Base-by-base conservation (phyloP, 352 stramenopile species). In the Pythium phragmiticola region DNA sequence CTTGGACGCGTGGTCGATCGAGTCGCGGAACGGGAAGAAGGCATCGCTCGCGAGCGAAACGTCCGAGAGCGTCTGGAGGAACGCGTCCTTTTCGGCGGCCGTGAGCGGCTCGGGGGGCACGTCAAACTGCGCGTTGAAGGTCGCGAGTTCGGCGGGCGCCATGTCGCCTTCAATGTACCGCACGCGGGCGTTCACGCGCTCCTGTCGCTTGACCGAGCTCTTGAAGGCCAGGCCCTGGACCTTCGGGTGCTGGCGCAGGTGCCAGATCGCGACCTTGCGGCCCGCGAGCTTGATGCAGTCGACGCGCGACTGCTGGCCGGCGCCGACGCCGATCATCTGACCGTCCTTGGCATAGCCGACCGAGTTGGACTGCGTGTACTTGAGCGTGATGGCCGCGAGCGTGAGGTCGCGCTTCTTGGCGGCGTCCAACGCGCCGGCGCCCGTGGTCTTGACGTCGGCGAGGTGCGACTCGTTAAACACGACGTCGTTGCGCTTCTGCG, bases 111-210 rank as follows among this genome's bases (percentile, higher is more conserved):
- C 95, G 7, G 97, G 97, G 42, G 95, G 77, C 23, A 77, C 78
- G 16, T 98, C 91, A 70, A 99, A 99, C 42, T 98, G 83, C 26
- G 82, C 84, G 75, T 99, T 88, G 89, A 98, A 99, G 34, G 90
- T 82, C 48, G 80, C 74, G 19, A 97, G 84, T 82, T 99, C 98
- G 60, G 98, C 95, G 17, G 84, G 82, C 4, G 86, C 90, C 82
- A 99, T 99, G 79, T 99, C 97, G 50, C 98, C 97, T 75, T 99
- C 98, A 73, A 99, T 99, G 85, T 99, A 99, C 33, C 97, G 87
- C 63, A 99, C 98, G 59, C 97, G 92, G 7, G 98, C 98, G 84
- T 99, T 99, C 65, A 99, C 97, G 60, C 97, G 90, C 70, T 99
- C 97, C 82, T 99, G 97, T 46, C 97, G 87, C 87, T 99, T 99